Conservation (phyloP, 352 stramenopile species). For the Pythium grandisporangium region DNA sequence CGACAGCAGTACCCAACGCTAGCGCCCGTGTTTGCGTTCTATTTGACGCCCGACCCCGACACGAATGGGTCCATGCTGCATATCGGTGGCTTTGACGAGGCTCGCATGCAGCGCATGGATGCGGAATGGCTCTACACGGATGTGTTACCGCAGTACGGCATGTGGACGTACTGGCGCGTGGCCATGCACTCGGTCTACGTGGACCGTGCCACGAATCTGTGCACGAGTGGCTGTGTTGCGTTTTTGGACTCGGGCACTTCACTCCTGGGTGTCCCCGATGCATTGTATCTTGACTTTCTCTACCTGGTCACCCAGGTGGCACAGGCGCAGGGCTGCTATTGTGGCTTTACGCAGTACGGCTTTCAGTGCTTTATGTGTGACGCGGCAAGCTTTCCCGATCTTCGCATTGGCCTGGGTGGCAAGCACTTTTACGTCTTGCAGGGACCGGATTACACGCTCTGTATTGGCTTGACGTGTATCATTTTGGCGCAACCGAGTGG, state of each 20-base stretch:
- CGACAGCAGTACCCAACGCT: constrained; percentile 51
- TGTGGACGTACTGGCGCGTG: constrained; percentile 82
- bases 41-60: constrained; percentile 87
- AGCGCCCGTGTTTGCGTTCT: constrained; percentile 93
- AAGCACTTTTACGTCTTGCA: constrained; percentile 61
- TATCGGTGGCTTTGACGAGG: constrained; percentile 53
- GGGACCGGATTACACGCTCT: constrained; percentile 67
- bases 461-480: constrained; percentile 69
- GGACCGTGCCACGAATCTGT: constrained; percentile 29
- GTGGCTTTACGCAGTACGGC: constrained; percentile 66
- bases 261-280: constrained; percentile 89
- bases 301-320: constrained; percentile 57
- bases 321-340: constrained; percentile 62
- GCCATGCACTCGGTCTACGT: constrained; percentile 57
- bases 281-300: constrained; percentile 63
- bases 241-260: constrained; percentile 98
- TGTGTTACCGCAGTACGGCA: constrained; percentile 65
- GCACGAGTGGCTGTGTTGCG: constrained; percentile 55
- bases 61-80: constrained; percentile 64
- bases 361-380: constrained; percentile 79
- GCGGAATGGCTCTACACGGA: constrained; percentile 61
- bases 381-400: constrained; percentile 44
- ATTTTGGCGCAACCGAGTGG: constrained; percentile 66
- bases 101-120: constrained; percentile 32
- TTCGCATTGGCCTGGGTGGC: constrained; percentile 52